phyloP scores from a whole-genome alignment of 768 basidiomycete genomes.

The Tephrocybe sp. region DNA sequence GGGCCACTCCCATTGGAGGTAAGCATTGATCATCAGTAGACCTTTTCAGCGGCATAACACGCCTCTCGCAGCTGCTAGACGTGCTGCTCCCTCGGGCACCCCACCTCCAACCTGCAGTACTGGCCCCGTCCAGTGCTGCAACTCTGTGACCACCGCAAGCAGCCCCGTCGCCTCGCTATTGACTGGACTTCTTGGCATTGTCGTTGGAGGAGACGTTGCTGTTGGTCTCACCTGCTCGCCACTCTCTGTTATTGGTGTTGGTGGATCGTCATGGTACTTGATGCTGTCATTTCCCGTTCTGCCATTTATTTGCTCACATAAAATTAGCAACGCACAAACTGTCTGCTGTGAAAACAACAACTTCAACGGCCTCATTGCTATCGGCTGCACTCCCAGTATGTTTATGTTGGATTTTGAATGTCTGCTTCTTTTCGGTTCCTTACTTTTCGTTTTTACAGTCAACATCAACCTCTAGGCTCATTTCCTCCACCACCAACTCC shows the following conservation, averaged over 20 bases:
- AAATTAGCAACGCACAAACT: constrained; percentile 33
- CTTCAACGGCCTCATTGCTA: constrained; percentile 42
- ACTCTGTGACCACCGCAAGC: constrained; percentile 23
- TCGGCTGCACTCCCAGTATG: constrained; percentile 46
- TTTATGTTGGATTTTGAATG: neutral
- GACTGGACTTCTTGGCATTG: constrained; percentile 31
- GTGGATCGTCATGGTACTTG: constrained; percentile 32
- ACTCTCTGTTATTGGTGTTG: constrained; percentile 29
- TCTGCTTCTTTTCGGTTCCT: neutral
- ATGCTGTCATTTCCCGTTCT: too few species aligned
- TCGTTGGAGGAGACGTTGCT: constrained; percentile 18
- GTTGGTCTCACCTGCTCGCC: constrained; percentile 40
- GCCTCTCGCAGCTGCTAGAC: constrained; percentile 32
- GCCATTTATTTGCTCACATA: neutral
- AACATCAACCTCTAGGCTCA: constrained; percentile 20
- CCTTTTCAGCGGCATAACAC: neutral
- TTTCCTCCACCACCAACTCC: neutral
- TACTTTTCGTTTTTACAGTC: constrained; percentile 15
- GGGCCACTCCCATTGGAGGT: constrained; percentile 34
- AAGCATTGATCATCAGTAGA: constrained; percentile 9
- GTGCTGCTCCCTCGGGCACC: constrained; percentile 32
- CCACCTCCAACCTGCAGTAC: constrained; percentile 35
- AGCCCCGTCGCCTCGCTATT: constrained; percentile 17
- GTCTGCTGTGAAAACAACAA: constrained; percentile 48
- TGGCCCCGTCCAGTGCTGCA: constrained; percentile 46